Percentiles rank a stretch among this genome's conserved stretches.
phyloP scores from a whole-genome alignment of 1,284 basidiomycete genomes.

The Amylostereum chailletii region DNA sequence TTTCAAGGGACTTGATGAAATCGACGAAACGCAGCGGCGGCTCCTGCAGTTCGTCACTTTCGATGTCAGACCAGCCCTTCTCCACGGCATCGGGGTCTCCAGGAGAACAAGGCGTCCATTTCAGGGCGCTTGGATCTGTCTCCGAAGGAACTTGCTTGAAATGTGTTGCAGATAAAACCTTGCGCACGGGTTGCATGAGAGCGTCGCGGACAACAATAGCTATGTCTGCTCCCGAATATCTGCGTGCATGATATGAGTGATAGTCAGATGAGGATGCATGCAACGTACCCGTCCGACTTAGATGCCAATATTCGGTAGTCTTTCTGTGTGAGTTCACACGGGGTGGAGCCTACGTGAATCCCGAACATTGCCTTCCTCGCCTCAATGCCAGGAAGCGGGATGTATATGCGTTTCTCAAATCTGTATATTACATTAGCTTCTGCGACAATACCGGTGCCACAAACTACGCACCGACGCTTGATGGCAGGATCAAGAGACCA shows the following conservation, averaged over 20 bases:
- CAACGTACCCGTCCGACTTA: conserved; percentile 73
- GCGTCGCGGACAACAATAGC: conserved; percentile 94
- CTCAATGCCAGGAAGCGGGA: conserved; percentile 90
- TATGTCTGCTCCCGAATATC: conserved; percentile 94
- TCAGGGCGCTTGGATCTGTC: conserved; percentile 27
- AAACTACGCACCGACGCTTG: conserved; percentile 70
- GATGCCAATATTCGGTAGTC: conserved; percentile 83
- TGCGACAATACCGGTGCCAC: not conserved
- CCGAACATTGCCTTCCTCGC: conserved; percentile 96
- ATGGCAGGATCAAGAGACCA: conserved; percentile 98
- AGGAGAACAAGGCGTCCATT: conserved; percentile 92
- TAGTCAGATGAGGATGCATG: too few relatives aligned
- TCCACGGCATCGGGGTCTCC: conserved; percentile 84
- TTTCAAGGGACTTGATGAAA: conserved; percentile 80
- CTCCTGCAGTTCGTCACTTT: conserved; percentile 85
- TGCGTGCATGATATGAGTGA: conserved; percentile 15
- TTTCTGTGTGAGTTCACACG: conserved; percentile 71
- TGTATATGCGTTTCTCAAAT: conserved; percentile 98
- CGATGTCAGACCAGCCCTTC: conserved; percentile 90
- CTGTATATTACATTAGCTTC: conserved; percentile 25
- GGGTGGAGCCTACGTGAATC: conserved; percentile 91
- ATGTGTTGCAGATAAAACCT: conserved; percentile 92
- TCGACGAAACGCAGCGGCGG: conserved; percentile 75
- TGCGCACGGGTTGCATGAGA: conserved; percentile 97
- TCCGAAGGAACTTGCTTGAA: conserved; percentile 63